These are phyloP conservation scores for Aspergillus campestris DNA, from an alignment of 495 filamentous ascomycete genomes.

Conservation along the genomic window DNA sequence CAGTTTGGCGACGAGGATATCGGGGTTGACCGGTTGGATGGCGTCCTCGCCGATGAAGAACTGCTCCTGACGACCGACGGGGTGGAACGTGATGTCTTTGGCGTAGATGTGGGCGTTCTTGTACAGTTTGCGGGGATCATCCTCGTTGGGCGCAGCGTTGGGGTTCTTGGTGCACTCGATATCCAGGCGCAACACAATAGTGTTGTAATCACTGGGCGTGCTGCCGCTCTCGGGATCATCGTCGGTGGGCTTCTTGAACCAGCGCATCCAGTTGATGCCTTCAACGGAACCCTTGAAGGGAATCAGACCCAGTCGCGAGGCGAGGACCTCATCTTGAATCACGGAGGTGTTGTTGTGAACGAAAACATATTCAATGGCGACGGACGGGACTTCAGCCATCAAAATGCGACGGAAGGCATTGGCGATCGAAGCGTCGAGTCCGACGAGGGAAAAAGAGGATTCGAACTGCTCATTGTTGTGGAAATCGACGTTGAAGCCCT, in stretches of 20 bases:
- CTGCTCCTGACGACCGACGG: conserved; percentile 62
- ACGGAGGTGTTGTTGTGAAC: conserved; percentile 92
- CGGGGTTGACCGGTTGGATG: conserved; percentile 72
- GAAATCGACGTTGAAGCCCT: conserved; percentile 69
- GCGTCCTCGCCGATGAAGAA: conserved; percentile 57
- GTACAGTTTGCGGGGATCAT: conserved; percentile 76
- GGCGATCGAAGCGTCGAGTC: conserved; percentile 83
- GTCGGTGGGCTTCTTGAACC: conserved; percentile 53
- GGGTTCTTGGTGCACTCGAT: conserved; percentile 70
- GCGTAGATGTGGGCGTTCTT: conserved; percentile 83
- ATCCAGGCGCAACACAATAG: conserved; percentile 60
- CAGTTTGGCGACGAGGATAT: conserved; percentile 91
- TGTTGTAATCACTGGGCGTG: conserved; percentile 67
- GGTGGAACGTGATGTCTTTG: conserved; percentile 62
- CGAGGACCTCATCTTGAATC: conserved; percentile 94
- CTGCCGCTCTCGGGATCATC: conserved; percentile 42
- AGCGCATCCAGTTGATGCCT: conserved; percentile 72
- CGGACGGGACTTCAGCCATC: conserved; percentile 85
- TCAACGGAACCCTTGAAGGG: conserved; percentile 71
- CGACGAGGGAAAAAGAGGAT: conserved; percentile 81
- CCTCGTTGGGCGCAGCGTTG: conserved; percentile 57
- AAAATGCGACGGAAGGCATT: conserved; percentile 98
- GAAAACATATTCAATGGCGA: conserved; percentile 90
- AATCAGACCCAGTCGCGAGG: conserved; percentile 80
- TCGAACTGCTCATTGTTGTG: conserved; percentile 70